Percentiles rank a stretch among this genome's conserved stretches.
Conservation (phyloP, 345 rosid genomes). For the Excoecaria cochinchinensis region DNA sequence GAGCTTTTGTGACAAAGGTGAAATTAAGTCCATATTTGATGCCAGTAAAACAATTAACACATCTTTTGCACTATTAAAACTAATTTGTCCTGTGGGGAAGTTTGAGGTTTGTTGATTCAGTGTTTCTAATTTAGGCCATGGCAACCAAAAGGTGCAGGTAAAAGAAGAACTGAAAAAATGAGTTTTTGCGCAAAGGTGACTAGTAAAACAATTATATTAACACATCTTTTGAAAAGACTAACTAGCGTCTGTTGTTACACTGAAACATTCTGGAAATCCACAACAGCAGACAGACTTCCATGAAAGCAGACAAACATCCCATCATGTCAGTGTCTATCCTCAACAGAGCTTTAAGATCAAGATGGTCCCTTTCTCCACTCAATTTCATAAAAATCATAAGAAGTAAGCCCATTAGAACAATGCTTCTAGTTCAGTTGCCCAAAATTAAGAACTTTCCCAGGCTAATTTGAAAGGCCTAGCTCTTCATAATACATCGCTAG, state of each 20-base stretch:
- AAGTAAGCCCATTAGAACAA: background rate
- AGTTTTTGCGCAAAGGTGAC: no score
- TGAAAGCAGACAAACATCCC: background rate
- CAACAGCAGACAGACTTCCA: background rate
- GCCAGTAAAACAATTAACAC: no score
- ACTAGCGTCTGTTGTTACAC: background rate
- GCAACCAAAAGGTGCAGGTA: background rate
- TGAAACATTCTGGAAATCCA: background rate
- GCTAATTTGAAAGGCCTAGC: background rate
- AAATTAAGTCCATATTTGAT: no score
- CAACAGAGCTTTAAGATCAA: background rate
- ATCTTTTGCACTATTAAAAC: no score
- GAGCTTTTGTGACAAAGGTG: no score
- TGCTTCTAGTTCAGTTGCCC: background rate
- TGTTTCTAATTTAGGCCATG: no score
- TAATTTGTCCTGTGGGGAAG: no score
- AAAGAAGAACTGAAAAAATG: no score
- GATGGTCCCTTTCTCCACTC: background rate
- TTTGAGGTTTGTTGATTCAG: no score
- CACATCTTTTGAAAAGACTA: background rate
- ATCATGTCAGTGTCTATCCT: background rate
- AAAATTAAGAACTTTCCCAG: background rate
- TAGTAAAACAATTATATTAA: background rate
- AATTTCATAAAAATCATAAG: background rate
- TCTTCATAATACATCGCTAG: background rate